Conservation (phyloP, 371 early-diverging fungal species). For the Mucor racemosus region DNA sequence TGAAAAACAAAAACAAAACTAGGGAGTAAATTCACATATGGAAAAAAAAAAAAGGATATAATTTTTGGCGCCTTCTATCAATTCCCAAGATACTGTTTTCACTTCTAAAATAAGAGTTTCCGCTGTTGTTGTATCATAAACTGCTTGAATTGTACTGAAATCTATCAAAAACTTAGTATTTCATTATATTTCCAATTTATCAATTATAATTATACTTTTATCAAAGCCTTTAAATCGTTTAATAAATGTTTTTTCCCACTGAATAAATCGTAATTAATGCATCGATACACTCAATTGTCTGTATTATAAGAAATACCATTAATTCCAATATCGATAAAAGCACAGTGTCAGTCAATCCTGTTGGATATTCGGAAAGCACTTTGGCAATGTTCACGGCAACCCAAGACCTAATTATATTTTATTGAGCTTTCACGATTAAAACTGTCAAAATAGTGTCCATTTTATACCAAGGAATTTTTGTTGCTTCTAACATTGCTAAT, state of each 20-base stretch:
- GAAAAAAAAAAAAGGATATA: slow-evolving; percentile 24
- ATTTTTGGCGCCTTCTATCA: slow-evolving; percentile 8
- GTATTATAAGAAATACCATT: slow-evolving; percentile 10
- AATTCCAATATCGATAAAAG: slow-evolving; percentile 30
- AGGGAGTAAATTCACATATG: not conserved
- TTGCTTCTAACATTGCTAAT: not conserved
- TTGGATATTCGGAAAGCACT: slow-evolving; percentile 27
- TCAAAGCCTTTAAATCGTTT: slow-evolving; percentile 28
- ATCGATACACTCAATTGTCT: not conserved
- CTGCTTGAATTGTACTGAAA: slow-evolving; percentile 26
- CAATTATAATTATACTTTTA: slow-evolving; percentile 6
- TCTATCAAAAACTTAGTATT: not conserved
- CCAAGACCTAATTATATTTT: slow-evolving; percentile 28
- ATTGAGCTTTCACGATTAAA: not conserved
- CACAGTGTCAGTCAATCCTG: slow-evolving; percentile 26
- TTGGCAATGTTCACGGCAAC: slow-evolving; percentile 26
- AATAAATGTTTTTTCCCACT: slow-evolving; percentile 31
- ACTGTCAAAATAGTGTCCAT: not conserved
- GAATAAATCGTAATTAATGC: not conserved
- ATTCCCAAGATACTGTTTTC: slow-evolving; percentile 8
- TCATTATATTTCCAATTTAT: not conserved
- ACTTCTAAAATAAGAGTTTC: slow-evolving; percentile 24
- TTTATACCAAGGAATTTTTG: slow-evolving; percentile 32
- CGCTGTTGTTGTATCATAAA: slow-evolving; percentile 19
- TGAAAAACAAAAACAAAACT: not conserved